Evolutionary conservation across 2,329 filamentous ascomycete species (phyloP).

Genomic region (Aspergillus viridinutans): DNA sequence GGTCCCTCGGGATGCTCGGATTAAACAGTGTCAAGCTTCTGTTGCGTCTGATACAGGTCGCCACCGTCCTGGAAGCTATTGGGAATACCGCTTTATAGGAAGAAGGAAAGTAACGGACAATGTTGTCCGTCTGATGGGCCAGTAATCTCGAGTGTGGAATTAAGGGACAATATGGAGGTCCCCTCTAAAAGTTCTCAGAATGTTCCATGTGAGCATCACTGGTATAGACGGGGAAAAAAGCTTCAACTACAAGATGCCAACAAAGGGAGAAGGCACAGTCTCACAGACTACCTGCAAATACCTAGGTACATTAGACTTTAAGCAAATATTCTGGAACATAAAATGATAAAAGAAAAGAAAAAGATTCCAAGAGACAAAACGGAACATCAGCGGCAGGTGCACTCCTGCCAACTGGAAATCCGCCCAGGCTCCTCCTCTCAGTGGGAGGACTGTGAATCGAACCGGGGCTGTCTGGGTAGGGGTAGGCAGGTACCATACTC

Average conservation of each 20-base stretch:
- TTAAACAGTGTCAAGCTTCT: not conserved
- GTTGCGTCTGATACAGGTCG: no score
- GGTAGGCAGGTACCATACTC: not conserved
- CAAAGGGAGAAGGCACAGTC: not conserved
- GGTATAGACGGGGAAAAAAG: not conserved
- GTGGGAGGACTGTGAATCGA: not conserved
- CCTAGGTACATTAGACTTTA: not conserved
- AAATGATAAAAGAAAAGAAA: not conserved
- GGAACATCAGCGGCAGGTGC: not conserved
- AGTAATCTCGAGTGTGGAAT: not conserved
- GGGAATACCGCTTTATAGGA: no score
- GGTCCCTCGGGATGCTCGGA: not conserved
- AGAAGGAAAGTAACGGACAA: no score
- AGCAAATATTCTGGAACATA: not conserved
- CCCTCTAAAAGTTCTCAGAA: not conserved
- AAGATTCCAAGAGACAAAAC: not conserved
- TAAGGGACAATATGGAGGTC: not conserved
- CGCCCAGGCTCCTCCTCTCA: not conserved
- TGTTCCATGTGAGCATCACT: not conserved
- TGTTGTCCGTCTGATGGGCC: no score
- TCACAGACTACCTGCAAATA: no score
- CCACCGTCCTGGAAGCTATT: no score
- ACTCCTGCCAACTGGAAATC: not conserved
- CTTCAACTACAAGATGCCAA: not conserved
- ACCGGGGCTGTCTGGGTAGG: not conserved